Conservation (phyloP, 2,329 filamentous ascomycete genomes). For the Akanthomyces lecanii region DNA sequence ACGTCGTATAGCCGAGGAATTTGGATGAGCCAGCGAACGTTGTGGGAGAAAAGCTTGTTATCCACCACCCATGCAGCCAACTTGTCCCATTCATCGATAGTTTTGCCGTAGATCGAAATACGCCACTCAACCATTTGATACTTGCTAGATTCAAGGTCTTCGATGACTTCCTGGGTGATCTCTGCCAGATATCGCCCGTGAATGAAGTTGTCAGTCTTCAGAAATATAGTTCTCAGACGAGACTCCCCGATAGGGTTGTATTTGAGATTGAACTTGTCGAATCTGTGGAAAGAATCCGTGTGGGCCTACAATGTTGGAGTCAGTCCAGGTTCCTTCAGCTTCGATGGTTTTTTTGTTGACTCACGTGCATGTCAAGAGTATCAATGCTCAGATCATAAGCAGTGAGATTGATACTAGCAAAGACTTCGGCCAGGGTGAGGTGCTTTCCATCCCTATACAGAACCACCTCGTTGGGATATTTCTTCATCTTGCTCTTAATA, state of each 20-base stretch:
- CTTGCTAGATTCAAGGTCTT: constrained; percentile 95
- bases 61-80: constrained; percentile 95
- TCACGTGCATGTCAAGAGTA: constrained; percentile 95
- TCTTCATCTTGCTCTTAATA: constrained; percentile 99
- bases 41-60: constrained; percentile 96
- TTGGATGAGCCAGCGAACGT: constrained; percentile 95
- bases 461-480: constrained; percentile 89
- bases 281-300: constrained; percentile 95
- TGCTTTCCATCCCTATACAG: constrained; percentile 89
- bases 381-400: constrained; percentile 98
- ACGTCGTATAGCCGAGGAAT: constrained; percentile 92
- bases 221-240: constrained; percentile 90
- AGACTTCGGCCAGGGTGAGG: constrained; percentile 86
- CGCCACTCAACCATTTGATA: constrained; percentile 99
- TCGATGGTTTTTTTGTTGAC: constrained; percentile 32
- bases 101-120: constrained; percentile 92
- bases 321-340: neutral
- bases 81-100: constrained; percentile 94
- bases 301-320: constrained; percentile 59
- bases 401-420: constrained; percentile 94
- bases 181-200: constrained; percentile 93
- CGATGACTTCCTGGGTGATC: constrained; percentile 96
- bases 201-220: constrained; percentile 98
- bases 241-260: constrained; percentile 98
- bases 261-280: constrained; percentile 99